A percentile compares a stretch with the other conserved stretches of the same genome.
phyloP scores from a whole-genome alignment of 495 filamentous ascomycete species.

The Rusavskia elegans region DNA sequence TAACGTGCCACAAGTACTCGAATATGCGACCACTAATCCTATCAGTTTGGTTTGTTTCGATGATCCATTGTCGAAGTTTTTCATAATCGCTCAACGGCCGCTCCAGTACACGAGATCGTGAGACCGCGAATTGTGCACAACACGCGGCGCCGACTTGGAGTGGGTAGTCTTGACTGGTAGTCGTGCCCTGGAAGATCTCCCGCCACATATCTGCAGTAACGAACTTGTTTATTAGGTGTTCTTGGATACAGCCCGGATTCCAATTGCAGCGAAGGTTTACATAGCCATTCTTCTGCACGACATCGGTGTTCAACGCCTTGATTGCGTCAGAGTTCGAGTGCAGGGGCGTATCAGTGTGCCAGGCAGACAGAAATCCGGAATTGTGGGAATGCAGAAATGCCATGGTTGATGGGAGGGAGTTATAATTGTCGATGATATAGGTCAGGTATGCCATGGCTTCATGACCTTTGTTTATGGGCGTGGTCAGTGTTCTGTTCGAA shows the following conservation, averaged over 20 bases:
- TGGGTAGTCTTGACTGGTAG: conserved; percentile 18
- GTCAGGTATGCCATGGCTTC: conserved; percentile 54
- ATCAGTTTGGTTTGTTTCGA: not conserved
- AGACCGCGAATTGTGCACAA: conserved; percentile 30
- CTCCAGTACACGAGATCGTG: conserved; percentile 19
- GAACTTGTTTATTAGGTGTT: conserved; percentile 15
- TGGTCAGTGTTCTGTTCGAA: conserved; percentile 6
- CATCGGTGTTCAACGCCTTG: conserved; percentile 1
- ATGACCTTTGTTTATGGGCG: conserved; percentile 37
- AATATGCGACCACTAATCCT: conserved; percentile 22
- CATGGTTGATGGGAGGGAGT: conserved; percentile 31
- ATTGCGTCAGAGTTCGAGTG: conserved; percentile 21
- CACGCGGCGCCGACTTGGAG: conserved; percentile 22
- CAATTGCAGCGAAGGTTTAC: conserved; percentile 32
- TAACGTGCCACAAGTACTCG: conserved; percentile 40
- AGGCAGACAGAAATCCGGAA: conserved; percentile 28
- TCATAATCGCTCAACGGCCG: conserved; percentile 25
- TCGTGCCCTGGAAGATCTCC: not conserved
- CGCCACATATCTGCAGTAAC: conserved; percentile 21
- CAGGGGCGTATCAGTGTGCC: conserved; percentile 27
- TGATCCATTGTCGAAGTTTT: conserved; percentile 27
- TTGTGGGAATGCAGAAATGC: conserved; percentile 28
- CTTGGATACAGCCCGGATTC: conserved; percentile 27
- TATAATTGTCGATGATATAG: conserved; percentile 53
- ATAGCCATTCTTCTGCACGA: conserved; percentile 22